Conservation (phyloP, 2,329 filamentous ascomycete species). For the Akanthomyces dipterigenus region DNA sequence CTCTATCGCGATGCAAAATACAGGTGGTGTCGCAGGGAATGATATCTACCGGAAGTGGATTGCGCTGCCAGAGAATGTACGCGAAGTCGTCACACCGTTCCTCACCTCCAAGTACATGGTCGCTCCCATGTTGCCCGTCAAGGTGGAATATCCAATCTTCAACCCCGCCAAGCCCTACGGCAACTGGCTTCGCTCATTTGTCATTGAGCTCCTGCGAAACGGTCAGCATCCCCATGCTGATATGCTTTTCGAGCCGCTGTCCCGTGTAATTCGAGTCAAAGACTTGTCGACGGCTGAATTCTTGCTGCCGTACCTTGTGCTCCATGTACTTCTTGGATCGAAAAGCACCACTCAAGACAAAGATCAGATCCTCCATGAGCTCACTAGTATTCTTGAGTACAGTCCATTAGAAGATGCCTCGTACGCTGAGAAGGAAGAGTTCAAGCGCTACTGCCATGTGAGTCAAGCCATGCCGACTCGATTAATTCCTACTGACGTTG, state of each 20-base stretch:
- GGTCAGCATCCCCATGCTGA: constrained; percentile 67
- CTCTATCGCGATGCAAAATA: constrained; percentile 38
- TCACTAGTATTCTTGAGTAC: constrained; percentile 67
- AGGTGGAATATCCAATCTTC: constrained; percentile 73
- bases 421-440: constrained; percentile 62
- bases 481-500: constrained; percentile 15
- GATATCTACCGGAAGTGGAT: constrained; percentile 69
- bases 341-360: constrained; percentile 53
- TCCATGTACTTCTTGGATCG: constrained; percentile 76
- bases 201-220: constrained; percentile 74
- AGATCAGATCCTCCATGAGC: constrained; percentile 61
- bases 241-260: constrained; percentile 73
- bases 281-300: constrained; percentile 84
- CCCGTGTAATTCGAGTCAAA: constrained; percentile 75
- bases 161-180: constrained; percentile 60
- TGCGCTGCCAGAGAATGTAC: constrained; percentile 66
- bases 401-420: constrained; percentile 42
- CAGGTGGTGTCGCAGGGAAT: constrained; percentile 40
- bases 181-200: constrained; percentile 75
- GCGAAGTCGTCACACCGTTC: constrained; percentile 82
- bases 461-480: constrained; percentile 20
- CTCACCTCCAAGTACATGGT: constrained; percentile 77
- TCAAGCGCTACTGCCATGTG: constrained; percentile 83
- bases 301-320: constrained; percentile 75
- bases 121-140: constrained; percentile 49